Conservation (phyloP, 2,329 filamentous ascomycete genomes). For the Fusarium tupiense region DNA sequence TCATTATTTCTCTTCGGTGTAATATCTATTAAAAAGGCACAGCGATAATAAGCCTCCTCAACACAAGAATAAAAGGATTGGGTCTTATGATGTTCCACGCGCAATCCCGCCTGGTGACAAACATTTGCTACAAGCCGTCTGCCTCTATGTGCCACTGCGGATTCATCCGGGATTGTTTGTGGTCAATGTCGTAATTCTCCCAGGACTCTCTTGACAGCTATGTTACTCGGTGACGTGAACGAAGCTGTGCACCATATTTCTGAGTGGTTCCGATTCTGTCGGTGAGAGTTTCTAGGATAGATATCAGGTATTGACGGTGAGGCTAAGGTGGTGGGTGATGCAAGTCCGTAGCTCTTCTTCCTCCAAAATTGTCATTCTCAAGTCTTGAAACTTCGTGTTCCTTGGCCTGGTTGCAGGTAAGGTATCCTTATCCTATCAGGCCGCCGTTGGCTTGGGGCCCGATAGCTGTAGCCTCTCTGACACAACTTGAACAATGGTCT, state of each 20-base stretch:
- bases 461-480: slow-evolving; percentile 43
- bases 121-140: slow-evolving; percentile 35
- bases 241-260: not conserved
- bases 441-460: slow-evolving; percentile 9
- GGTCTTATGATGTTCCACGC: slow-evolving; percentile 24
- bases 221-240: slow-evolving; percentile 4
- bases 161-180: slow-evolving; percentile 23
- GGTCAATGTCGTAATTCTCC: slow-evolving; percentile 28
- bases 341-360: not conserved
- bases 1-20: not conserved
- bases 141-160: slow-evolving; percentile 28
- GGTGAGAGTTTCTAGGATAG: not conserved
- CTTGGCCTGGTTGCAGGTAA: not conserved
- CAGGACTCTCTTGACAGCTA: slow-evolving; percentile 32
- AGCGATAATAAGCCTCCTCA: not conserved
- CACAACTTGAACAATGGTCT: slow-evolving; percentile 76
- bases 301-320: not conserved
- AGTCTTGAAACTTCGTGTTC: not conserved
- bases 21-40: not conserved
- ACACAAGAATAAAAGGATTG: not conserved
- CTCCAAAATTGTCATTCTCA: not conserved
- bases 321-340: not conserved
- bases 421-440: not conserved
- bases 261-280: not conserved
- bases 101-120: slow-evolving; percentile 33